Evolutionary conservation across 1,284 basidiomycete genomes (phyloP).

Genomic region (Exsudoporus floridanus): DNA sequence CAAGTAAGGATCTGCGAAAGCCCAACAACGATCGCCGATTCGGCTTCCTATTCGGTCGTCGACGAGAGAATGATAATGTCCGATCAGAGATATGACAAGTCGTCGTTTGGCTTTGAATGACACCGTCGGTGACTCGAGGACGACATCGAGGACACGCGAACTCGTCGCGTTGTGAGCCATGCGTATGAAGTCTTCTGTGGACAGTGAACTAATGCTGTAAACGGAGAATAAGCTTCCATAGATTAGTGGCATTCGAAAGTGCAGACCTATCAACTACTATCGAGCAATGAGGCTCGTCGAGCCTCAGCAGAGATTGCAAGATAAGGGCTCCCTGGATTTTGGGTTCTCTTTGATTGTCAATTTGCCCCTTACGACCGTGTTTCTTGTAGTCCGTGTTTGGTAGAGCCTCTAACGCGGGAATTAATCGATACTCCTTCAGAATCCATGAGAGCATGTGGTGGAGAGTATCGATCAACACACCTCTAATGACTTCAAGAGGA

Average conservation of each 20-base stretch:
- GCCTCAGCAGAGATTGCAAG: slow-evolving; percentile 75
- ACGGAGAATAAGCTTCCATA: slow-evolving; percentile 10
- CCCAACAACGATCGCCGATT: slow-evolving; percentile 86
- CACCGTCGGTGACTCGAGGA: slow-evolving; percentile 71
- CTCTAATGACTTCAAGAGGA: slow-evolving; percentile 59
- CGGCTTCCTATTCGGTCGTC: slow-evolving; percentile 88
- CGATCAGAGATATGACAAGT: slow-evolving; percentile 74
- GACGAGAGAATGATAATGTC: slow-evolving; percentile 74
- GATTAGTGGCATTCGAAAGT: slow-evolving; percentile 1
- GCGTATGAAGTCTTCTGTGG: slow-evolving; percentile 58
- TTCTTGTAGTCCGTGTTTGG: slow-evolving; percentile 11
- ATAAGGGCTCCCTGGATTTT: slow-evolving; percentile 86
- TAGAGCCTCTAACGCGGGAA: slow-evolving; percentile 8
- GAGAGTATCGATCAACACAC: slow-evolving; percentile 35
- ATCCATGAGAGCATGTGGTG: slow-evolving; percentile 8
- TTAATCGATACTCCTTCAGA: slow-evolving; percentile 40
- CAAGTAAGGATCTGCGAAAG: slow-evolving; percentile 83
- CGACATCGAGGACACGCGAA: slow-evolving; percentile 80
- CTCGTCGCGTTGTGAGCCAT: slow-evolving; percentile 73
- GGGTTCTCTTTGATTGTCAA: slow-evolving; percentile 48
- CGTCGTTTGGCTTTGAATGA: slow-evolving; percentile 65
- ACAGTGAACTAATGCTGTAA: slow-evolving; percentile 58
- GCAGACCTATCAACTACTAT: slow-evolving; percentile 67
- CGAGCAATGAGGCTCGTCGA: slow-evolving; percentile 64
- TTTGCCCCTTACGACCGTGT: slow-evolving; percentile 24